phyloP scores from a whole-genome alignment of 2,329 filamentous ascomycete genomes.

The Talaromyces sp. region DNA sequence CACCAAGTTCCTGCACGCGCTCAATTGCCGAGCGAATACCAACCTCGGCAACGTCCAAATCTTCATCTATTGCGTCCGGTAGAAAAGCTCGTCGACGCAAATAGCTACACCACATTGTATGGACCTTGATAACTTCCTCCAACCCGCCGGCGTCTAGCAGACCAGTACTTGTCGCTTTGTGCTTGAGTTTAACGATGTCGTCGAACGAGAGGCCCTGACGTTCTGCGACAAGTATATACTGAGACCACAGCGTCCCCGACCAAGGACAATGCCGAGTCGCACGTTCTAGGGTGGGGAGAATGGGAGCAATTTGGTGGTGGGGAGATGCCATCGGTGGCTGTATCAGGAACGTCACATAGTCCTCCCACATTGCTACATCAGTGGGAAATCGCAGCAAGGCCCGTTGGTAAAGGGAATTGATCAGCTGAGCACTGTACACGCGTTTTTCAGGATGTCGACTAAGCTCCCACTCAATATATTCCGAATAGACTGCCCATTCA shows the following conservation, averaged over 20 bases:
- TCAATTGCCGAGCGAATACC: constrained; percentile 82
- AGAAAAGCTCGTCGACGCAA: constrained; percentile 79
- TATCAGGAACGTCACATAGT: constrained; percentile 70
- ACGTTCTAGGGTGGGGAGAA: constrained; percentile 69
- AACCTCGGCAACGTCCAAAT: constrained; percentile 82
- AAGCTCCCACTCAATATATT: constrained; percentile 85
- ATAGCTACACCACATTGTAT: constrained; percentile 91
- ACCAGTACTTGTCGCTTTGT: constrained; percentile 80
- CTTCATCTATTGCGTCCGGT: constrained; percentile 68
- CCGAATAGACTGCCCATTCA: constrained; percentile 50
- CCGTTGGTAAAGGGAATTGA: constrained; percentile 67
- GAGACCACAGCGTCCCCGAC: constrained; percentile 86
- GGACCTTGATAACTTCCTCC: constrained; percentile 82
- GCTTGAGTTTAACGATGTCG: constrained; percentile 84
- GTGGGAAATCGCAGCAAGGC: constrained; percentile 69
- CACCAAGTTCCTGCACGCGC: constrained; percentile 72
- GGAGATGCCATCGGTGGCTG: constrained; percentile 46
- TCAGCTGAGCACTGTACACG: constrained; percentile 48
- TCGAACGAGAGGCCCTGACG: constrained; percentile 69
- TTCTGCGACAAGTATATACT: constrained; percentile 80
- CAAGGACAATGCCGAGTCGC: constrained; percentile 89
- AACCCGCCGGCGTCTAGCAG: constrained; percentile 80
- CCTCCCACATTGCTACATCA: constrained; percentile 73
- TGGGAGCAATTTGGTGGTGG: constrained; percentile 38
- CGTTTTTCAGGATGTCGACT: constrained; percentile 54